Evolutionary conservation across 148 eudicot species (phyloP), one percentile per base, ranked within the genome.

Genomic region (Salicornia ramosissima): DNA sequence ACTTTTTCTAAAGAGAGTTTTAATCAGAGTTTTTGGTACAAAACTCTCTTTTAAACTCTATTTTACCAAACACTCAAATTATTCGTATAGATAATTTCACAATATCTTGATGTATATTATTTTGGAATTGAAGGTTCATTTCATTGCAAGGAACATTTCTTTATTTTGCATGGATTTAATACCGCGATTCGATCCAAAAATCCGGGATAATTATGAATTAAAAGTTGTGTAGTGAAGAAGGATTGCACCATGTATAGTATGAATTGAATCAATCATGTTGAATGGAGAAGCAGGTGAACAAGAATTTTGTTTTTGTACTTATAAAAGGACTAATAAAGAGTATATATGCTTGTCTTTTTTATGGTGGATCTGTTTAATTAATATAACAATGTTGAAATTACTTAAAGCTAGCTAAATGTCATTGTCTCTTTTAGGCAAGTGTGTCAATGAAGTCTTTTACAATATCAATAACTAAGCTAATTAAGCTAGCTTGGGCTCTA

Each of bases 401-500:
- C n/a, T n/a, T n/a, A n/a, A n/a, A n/a, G n/a, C n/a, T n/a, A 68
- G 13, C 31, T 9, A 33, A 19, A 51, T 67, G 58, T 21, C 70
- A 67, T 67, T 50, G 4, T 51, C 45, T 22, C 8, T 51, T 33
- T 51, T 18, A 51, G 31, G 5, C 42, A 31, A 51, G 47, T 52
- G 47, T 53, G 60, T 68, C n/a, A 33, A 22, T 42, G 25, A 51
- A 50, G 58, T 67, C 10, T 51, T 13, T 1, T 29, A 19, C 26
- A 60, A n/a, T 19, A 18, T 60, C 4, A 18, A 45, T 2, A 9
- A 8, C 12, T 65, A 21, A 52, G 52, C n/a, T n/a, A n/a, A n/a
- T n/a, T n/a, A n/a, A n/a, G n/a, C n/a, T n/a, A n/a, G n/a, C 69
- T 68, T 68, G 33, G 43, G 29, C 71, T 68, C 13, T 52, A 14